A percentile compares a stretch with the other conserved stretches of the same genome.
Evolutionary conservation across 2,329 filamentous ascomycete species (phyloP).

Genomic region (Xylariaceae sp.): DNA sequence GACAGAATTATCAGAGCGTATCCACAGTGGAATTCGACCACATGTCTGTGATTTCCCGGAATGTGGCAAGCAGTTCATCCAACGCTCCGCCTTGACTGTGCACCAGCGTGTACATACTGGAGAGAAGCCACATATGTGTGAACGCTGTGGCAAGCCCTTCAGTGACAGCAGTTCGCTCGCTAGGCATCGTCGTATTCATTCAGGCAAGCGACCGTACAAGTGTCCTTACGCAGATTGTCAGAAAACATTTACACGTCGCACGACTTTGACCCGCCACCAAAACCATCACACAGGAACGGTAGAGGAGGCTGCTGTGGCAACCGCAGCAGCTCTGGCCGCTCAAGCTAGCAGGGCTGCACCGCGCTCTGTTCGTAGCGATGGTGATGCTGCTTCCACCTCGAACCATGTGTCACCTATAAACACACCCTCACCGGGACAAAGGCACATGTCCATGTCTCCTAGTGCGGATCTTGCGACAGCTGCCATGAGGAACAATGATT

Average conservation of each 20-base stretch:
- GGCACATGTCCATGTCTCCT: conserved; percentile 75
- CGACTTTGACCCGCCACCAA: conserved; percentile 90
- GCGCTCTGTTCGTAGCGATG: conserved; percentile 60
- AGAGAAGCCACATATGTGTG: conserved; percentile 97
- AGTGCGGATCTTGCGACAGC: conserved; percentile 68
- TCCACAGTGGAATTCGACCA: conserved; percentile 85
- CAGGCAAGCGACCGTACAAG: conserved; percentile 93
- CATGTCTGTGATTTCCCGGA: conserved; percentile 86
- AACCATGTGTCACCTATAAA: conserved; percentile 70
- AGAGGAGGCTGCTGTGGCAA: conserved; percentile 86
- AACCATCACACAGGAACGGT: conserved; percentile 94
- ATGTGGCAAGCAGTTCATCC: conserved; percentile 96
- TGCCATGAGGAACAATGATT: conserved; percentile 68
- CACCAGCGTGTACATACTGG: conserved; percentile 94
- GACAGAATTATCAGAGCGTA: conserved; percentile 65
- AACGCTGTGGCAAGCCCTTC: conserved; percentile 95
- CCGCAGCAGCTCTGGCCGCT: conserved; percentile 74
- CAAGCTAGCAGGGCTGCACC: conserved; percentile 28
- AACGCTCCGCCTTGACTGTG: conserved; percentile 90
- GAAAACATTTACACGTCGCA: conserved; percentile 95
- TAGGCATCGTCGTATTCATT: conserved; percentile 89
- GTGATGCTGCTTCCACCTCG: conserved; percentile 58
- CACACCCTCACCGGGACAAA: conserved; percentile 79
- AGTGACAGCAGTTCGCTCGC: conserved; percentile 94
- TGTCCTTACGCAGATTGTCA: conserved; percentile 97